phyloP scores from a whole-genome alignment of 139 green algal genomes.

The Zygnema cylindricum region DNA sequence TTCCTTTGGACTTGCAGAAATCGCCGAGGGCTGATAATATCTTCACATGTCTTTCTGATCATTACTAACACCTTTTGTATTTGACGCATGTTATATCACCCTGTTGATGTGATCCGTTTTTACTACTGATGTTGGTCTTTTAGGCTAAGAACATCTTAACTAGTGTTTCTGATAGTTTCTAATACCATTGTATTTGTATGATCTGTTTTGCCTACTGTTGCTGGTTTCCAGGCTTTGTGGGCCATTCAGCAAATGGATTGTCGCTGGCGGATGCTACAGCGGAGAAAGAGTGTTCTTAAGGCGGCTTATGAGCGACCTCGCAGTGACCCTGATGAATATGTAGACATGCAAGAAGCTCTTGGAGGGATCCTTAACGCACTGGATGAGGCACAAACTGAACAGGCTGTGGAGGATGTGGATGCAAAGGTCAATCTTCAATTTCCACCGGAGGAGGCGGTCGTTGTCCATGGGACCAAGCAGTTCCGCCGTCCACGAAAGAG shows the following conservation, averaged over 20 bases:
- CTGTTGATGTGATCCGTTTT: too few relatives aligned
- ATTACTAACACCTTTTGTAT: too few relatives aligned
- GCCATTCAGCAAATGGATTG: constrained; percentile 56
- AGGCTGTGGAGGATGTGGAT: constrained; percentile 59
- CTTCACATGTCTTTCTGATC: too few relatives aligned
- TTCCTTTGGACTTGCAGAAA: too few relatives aligned
- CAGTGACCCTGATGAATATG: constrained; percentile 11
- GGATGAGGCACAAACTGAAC: constrained; percentile 34
- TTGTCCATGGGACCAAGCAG: not conserved
- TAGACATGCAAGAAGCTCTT: constrained; percentile 10
- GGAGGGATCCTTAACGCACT: constrained; percentile 34
- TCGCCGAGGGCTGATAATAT: too few relatives aligned
- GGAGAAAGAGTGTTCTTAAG: constrained; percentile 25
- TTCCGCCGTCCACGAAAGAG: constrained; percentile 39
- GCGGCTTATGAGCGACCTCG: constrained; percentile 16
- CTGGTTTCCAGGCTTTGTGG: constrained; percentile 50
- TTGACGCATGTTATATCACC: too few relatives aligned
- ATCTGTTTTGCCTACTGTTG: too few relatives aligned
- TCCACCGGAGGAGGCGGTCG: constrained; percentile 31
- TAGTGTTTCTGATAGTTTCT: too few relatives aligned
- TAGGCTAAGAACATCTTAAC: too few relatives aligned
- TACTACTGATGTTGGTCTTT: too few relatives aligned
- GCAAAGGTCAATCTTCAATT: constrained; percentile 61
- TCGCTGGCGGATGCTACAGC: constrained; percentile 54
- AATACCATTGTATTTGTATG: too few relatives aligned